Conservation (phyloP, 164 flowering plant genomes). For the Stephania japonica region DNA sequence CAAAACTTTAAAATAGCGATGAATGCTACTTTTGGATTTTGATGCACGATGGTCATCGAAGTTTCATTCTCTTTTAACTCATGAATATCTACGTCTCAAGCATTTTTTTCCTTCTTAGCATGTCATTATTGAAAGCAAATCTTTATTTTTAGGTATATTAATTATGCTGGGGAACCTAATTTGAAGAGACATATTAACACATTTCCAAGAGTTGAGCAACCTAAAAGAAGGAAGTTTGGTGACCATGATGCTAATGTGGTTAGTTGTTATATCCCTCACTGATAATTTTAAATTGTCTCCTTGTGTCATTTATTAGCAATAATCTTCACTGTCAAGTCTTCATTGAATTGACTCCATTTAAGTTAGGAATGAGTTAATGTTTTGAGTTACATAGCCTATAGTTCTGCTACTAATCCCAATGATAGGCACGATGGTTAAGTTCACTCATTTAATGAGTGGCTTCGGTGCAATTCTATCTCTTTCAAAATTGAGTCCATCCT, state of each 20-base stretch:
- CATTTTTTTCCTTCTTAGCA: not conserved
- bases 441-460: too few relatives aligned
- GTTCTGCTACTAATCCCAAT: too few relatives aligned
- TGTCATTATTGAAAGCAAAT: not conserved
- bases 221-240: slow-evolving; percentile 45
- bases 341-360: not conserved
- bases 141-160: slow-evolving; percentile 35
- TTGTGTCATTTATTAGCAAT: not conserved
- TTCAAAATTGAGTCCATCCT: too few relatives aligned
- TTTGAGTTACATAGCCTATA: too few relatives aligned
- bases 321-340: not conserved
- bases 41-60: not conserved
- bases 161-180: slow-evolving; percentile 30
- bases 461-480: too few relatives aligned
- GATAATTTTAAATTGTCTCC: not conserved
- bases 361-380: too few relatives aligned
- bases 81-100: not conserved
- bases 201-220: slow-evolving; percentile 29
- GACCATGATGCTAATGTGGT: slow-evolving; percentile 30
- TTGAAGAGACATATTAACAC: slow-evolving; percentile 46
- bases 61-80: not conserved
- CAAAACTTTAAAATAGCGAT: too few relatives aligned
- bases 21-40: not conserved
- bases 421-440: too few relatives aligned
- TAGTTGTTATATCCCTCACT: not conserved